These are phyloP conservation scores for Exophiala sideris DNA, from an alignment of 2,329 filamentous ascomycete species.

Conservation along the genomic window DNA sequence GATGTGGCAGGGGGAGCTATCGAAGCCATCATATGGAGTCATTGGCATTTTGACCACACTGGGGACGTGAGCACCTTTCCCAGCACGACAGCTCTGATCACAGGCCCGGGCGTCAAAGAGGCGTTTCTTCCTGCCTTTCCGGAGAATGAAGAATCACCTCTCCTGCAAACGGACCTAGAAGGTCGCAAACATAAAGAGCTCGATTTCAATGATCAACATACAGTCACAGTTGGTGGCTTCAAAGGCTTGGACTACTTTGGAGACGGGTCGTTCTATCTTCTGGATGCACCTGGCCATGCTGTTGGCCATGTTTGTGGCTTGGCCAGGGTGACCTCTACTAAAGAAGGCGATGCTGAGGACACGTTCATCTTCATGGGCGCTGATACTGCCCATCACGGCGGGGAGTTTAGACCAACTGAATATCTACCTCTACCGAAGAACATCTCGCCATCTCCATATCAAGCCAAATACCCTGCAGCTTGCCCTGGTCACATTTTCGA, in stretches of 20 bases:
- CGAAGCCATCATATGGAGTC: constrained; percentile 32
- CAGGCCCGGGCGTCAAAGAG: constrained; percentile 48
- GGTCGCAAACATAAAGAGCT: constrained; percentile 29
- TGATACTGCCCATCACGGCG: constrained; percentile 46
- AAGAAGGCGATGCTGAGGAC: constrained; percentile 32
- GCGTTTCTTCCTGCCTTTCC: constrained; percentile 50
- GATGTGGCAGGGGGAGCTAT: constrained; percentile 24
- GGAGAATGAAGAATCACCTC: constrained; percentile 33
- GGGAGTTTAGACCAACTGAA: constrained; percentile 32
- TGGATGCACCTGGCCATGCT: constrained; percentile 25
- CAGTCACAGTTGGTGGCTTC: constrained; percentile 39
- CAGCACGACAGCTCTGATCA: constrained; percentile 44
- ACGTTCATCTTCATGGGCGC: constrained; percentile 51
- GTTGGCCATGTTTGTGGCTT: constrained; percentile 51
- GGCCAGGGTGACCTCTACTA: constrained; percentile 42
- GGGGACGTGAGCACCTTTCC: constrained; percentile 52
- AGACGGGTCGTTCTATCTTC: constrained; percentile 4
- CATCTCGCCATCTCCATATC: constrained; percentile 13
- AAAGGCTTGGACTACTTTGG: constrained; percentile 44
- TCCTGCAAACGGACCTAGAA: constrained; percentile 36
- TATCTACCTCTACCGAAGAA: constrained; percentile 30
- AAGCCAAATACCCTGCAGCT: constrained; percentile 6
- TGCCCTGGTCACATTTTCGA: constrained; percentile 31
- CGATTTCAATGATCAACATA: constrained; percentile 31
- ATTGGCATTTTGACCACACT: constrained; percentile 44